phyloP scores from a whole-genome alignment of 805 yeast genomes.

The Kodamaea jinghongensis region DNA sequence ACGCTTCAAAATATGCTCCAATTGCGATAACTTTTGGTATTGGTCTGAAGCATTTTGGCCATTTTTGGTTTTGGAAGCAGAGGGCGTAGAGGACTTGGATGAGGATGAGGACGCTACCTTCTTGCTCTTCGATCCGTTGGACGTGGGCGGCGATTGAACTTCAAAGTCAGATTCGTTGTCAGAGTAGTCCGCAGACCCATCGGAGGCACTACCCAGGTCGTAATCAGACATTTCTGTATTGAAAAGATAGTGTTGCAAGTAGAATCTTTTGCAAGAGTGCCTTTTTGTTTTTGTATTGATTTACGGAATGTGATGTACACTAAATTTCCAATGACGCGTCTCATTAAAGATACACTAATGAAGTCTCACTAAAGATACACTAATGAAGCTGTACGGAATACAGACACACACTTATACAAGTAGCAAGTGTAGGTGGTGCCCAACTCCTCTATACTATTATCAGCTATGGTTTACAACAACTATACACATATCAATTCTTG shows the following conservation, averaged over 20 bases:
- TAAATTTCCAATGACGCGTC: not conserved
- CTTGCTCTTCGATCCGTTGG: slow-evolving; percentile 9
- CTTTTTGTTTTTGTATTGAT: not conserved
- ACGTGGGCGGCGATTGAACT: slow-evolving; percentile 4
- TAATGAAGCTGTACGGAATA: too few relatives aligned
- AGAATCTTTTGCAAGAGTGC: not conserved
- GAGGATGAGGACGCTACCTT: slow-evolving; percentile 14
- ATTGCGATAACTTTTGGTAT: slow-evolving; percentile 90
- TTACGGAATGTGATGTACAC: not conserved
- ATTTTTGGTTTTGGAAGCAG: slow-evolving; percentile 10
- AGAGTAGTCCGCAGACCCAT: slow-evolving; percentile 5
- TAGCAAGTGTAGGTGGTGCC: too few relatives aligned
- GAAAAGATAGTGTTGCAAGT: not conserved
- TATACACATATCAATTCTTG: too few relatives aligned
- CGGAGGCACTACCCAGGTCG: slow-evolving; percentile 8
- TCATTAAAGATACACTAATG: not conserved
- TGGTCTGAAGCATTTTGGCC: slow-evolving; percentile 54
- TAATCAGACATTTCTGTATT: slow-evolving; percentile 6
- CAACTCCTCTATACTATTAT: too few relatives aligned
- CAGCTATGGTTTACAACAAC: too few relatives aligned
- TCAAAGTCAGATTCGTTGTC: slow-evolving; percentile 11
- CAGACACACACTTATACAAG: too few relatives aligned
- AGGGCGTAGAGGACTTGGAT: slow-evolving; percentile 10
- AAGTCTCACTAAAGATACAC: slow-evolving; percentile 1
- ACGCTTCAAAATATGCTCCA: slow-evolving; percentile 93